These are phyloP conservation scores for Penicillium sclerotiorum DNA, from an alignment of 2,329 filamentous ascomycete species.

Conservation along the genomic window DNA sequence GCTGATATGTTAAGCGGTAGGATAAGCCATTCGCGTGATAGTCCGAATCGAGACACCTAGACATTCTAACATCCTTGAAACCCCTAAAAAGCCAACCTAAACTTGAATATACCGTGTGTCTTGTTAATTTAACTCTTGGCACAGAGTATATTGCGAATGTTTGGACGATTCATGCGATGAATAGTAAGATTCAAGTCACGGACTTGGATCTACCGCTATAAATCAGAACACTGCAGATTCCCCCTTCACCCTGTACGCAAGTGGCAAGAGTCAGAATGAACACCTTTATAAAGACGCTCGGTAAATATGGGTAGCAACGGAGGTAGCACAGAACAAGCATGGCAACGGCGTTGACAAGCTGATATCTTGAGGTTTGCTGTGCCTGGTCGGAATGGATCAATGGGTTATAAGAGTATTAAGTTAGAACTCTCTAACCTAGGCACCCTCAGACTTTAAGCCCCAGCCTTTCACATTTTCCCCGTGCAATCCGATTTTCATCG, in stretches of 20 bases:
- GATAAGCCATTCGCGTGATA: not conserved
- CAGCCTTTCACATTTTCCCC: not conserved
- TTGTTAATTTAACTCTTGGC: too few relatives aligned
- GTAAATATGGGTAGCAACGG: conserved; percentile 5
- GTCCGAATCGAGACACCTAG: not conserved
- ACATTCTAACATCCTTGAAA: too few relatives aligned
- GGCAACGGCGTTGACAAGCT: not conserved
- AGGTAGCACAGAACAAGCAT: conserved; percentile 4
- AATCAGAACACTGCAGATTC: not conserved
- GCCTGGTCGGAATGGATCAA: not conserved
- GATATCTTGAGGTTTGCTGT: not conserved
- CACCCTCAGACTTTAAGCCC: not conserved
- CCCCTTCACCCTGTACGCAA: not conserved
- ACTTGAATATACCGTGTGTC: too few relatives aligned
- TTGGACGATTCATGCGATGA: not conserved
- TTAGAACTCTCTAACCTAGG: not conserved
- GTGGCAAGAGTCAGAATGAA: not conserved
- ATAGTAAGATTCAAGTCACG: not conserved
- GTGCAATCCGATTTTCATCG: not conserved
- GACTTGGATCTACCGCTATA: not conserved
- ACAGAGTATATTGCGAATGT: not conserved
- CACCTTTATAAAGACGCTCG: not conserved
- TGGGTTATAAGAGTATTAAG: not conserved
- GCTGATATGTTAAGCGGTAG: not conserved
- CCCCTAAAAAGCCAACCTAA: too few relatives aligned